Base-by-base conservation (phyloP, 1,139 yeast genomes). In the Zygosaccharomyces sapae region DNA sequence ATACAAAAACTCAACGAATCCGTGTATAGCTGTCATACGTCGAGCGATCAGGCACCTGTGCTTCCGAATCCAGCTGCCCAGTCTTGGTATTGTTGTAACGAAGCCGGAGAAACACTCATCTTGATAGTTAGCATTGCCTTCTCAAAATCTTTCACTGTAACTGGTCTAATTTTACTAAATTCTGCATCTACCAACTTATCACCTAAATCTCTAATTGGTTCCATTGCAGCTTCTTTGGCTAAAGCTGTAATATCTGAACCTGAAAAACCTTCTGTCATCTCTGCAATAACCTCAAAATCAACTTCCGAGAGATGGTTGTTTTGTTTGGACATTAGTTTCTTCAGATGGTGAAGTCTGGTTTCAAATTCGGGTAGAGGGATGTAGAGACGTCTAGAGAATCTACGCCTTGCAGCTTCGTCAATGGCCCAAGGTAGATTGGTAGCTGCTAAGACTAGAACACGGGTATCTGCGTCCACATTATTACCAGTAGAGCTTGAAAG, bases 201-300 rank as follows among this genome's bases (percentile, higher is more conserved):
- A 0, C 86, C 86, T 37, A 81, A 62, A 31, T 80, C 78, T 55
- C 86, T 68, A 37, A 81, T 71, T 1, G 86, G 86, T 9, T 82
- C 83, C 86, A 81, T 80, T 1, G 86, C 85, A n/a, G 84, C 79
- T 55, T 80, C 85, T 59, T 80, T 80, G n/a, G 85, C 83, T 47
- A 81, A 63, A 3, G 83, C 78, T 1, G 85, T 79, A 20, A 81
- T 72, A 59, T 81, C 86, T 52, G 83, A 77, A 16, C 84, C 83
- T 41, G 84, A 78, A 55, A 78, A 81, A 0, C 84, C 84, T 10
- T 74, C 73, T 0, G 83, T 79, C 51, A 76, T 60, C 12, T 64
- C 62, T 10, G 78, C 75, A 16, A 80, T 67, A 22, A 70, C 65
- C n/a, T 70, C 66, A 55, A 69, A 77, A 54, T 81, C 83, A 3